phyloP scores from a whole-genome alignment of 768 basidiomycete species.

The Terana coerulea region DNA sequence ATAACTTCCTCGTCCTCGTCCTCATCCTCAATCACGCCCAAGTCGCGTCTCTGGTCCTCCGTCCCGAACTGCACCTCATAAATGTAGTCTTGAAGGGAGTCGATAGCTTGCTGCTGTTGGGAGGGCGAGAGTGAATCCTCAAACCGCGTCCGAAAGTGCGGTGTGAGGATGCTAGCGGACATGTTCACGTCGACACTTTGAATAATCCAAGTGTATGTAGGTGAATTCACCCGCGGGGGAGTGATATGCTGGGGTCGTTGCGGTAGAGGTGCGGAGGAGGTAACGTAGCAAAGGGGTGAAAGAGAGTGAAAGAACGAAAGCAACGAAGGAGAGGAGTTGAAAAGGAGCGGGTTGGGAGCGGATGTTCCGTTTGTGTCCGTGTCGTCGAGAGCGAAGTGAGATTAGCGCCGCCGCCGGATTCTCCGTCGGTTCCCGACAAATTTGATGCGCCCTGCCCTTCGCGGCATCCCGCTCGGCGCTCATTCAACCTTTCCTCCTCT shows the following conservation, averaged over 20 bases:
- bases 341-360: not conserved
- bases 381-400: not conserved
- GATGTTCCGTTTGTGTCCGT: not conserved
- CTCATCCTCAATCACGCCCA: slow-evolving; percentile 17
- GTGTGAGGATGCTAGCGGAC: slow-evolving; percentile 16
- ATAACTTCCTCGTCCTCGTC: slow-evolving; percentile 16
- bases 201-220: not conserved
- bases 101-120: slow-evolving; percentile 18
- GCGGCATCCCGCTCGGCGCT: not conserved
- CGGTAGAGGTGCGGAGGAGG: not conserved
- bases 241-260: too few relatives aligned
- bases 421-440: not conserved
- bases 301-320: not conserved
- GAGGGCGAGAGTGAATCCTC: slow-evolving; percentile 19
- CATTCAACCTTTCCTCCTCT: too few relatives aligned
- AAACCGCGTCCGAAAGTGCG: slow-evolving; percentile 17
- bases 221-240: too few relatives aligned
- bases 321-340: not conserved
- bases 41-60: slow-evolving; percentile 17
- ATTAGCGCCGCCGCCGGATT: not conserved
- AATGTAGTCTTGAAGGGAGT: slow-evolving; percentile 18
- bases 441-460: not conserved
- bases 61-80: slow-evolving; percentile 18
- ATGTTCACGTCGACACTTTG: not conserved
- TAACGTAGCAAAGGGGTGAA: not conserved